Conservation (phyloP, 2,329 filamentous ascomycete genomes). For the Mycosphaerella sp. region DNA sequence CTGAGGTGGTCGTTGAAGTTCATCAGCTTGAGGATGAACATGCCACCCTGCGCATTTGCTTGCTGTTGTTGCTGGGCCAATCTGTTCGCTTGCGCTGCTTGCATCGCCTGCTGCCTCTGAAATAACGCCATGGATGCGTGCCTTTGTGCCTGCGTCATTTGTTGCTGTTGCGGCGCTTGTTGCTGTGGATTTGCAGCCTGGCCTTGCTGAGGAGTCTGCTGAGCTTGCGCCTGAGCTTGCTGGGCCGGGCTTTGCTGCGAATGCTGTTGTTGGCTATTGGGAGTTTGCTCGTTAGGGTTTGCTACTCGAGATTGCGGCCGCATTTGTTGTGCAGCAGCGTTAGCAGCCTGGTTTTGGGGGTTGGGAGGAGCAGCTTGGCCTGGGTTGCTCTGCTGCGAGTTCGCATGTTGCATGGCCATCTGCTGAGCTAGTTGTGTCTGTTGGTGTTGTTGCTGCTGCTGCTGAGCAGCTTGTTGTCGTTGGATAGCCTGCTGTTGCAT, state of each 20-base stretch:
- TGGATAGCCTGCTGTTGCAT: constrained; percentile 34
- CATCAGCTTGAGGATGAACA: constrained; percentile 48
- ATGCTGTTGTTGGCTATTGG: constrained; percentile 27
- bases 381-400: constrained; percentile 45
- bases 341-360: constrained; percentile 33
- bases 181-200: constrained; percentile 38
- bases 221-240: constrained; percentile 29
- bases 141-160: constrained; percentile 22
- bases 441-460: constrained; percentile 28
- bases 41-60: constrained; percentile 28
- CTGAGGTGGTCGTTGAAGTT: constrained; percentile 53
- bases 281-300: constrained; percentile 30
- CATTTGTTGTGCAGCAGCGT: constrained; percentile 33
- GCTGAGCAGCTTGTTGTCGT: constrained; percentile 30
- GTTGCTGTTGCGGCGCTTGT: constrained; percentile 36
- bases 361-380: constrained; percentile 39
- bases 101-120: constrained; percentile 27
- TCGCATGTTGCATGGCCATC: constrained; percentile 42
- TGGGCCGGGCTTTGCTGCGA: constrained; percentile 28
- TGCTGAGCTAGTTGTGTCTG: constrained; percentile 39
- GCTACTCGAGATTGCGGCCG: constrained; percentile 37
- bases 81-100: constrained; percentile 17
- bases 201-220: constrained; percentile 39
- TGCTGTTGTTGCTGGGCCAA: constrained; percentile 27
- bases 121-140: constrained; percentile 26